phyloP scores from a whole-genome alignment of 805 yeast genomes.

The Hanseniaspora vineae region DNA sequence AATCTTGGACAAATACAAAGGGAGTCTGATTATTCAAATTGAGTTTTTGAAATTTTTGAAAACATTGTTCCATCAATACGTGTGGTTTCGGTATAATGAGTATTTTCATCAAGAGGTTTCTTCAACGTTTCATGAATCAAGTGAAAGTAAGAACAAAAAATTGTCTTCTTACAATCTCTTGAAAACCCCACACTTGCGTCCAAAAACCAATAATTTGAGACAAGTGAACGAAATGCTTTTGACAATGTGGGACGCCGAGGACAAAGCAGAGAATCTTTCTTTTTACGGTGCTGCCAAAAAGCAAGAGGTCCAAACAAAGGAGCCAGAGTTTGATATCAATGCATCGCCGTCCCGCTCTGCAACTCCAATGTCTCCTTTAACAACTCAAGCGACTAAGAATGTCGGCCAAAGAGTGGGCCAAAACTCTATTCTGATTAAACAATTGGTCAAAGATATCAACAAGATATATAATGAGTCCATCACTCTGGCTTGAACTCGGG shows the following conservation, averaged over 20 bases:
- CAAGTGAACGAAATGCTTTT: constrained; percentile 2
- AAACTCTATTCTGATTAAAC: constrained; percentile 23
- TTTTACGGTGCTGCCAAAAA: too few relatives aligned
- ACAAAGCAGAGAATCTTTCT: too few relatives aligned
- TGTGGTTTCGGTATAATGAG: constrained; percentile 7
- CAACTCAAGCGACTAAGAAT: background rate
- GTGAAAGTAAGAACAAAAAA: background rate
- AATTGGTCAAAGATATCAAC: constrained; percentile 20
- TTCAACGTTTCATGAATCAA: too few relatives aligned
- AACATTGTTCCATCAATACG: constrained; percentile 14
- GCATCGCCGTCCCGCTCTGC: constrained; percentile 8
- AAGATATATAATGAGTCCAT: constrained; percentile 5
- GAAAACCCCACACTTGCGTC: background rate
- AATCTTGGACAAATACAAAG: constrained; percentile 18
- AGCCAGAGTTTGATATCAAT: background rate
- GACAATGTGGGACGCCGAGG: constrained; percentile 3
- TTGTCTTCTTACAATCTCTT: background rate
- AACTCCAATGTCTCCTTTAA: constrained; percentile 9
- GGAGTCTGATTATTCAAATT: constrained; percentile 22
- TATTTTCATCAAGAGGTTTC: background rate
- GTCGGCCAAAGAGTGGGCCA: constrained; percentile 17
- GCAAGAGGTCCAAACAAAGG: too few relatives aligned
- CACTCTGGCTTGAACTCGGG: constrained; percentile 2
- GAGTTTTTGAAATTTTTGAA: constrained; percentile 22
- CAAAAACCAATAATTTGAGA: constrained; percentile 2